phyloP scores from a whole-genome alignment of 495 filamentous ascomycete genomes.

The Xylaria longipes region DNA sequence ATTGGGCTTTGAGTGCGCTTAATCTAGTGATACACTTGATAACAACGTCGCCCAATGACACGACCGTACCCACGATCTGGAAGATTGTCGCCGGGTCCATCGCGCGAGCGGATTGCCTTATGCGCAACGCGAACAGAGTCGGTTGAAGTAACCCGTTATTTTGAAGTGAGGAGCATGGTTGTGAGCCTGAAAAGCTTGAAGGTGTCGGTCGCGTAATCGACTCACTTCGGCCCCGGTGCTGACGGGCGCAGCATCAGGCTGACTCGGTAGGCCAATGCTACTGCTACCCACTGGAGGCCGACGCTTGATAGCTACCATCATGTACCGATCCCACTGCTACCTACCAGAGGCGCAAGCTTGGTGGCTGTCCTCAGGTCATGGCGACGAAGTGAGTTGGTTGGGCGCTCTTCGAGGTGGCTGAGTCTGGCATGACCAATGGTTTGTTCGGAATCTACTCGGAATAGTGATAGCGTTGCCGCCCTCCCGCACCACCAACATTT shows the following conservation, averaged over 20 bases:
- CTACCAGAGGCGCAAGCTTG: not conserved
- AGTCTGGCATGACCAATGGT: not conserved
- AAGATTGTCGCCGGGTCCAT: conserved; percentile 18
- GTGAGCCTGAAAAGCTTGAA: not conserved
- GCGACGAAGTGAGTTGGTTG: not conserved
- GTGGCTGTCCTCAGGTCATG: not conserved
- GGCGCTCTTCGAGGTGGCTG: not conserved
- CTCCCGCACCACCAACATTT: no score
- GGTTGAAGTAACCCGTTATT: not conserved
- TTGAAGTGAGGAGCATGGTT: not conserved
- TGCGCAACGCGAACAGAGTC: not conserved
- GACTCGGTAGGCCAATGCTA: not conserved
- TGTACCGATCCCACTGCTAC: conserved; percentile 2
- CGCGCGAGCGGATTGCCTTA: not conserved
- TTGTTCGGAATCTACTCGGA: not conserved
- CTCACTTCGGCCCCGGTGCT: not conserved
- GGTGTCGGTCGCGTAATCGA: not conserved
- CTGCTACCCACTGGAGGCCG: not conserved
- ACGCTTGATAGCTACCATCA: not conserved
- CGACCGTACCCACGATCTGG: conserved; percentile 8
- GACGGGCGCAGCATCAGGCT: conserved; percentile 2
- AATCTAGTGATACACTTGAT: conserved; percentile 11
- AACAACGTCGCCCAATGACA: conserved; percentile 12
- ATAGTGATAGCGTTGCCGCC: no score
- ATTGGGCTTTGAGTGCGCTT: conserved; percentile 14